Evolutionary conservation across 2,329 filamentous ascomycete genomes (phyloP).

Genomic region (Cladosporium sp.): DNA sequence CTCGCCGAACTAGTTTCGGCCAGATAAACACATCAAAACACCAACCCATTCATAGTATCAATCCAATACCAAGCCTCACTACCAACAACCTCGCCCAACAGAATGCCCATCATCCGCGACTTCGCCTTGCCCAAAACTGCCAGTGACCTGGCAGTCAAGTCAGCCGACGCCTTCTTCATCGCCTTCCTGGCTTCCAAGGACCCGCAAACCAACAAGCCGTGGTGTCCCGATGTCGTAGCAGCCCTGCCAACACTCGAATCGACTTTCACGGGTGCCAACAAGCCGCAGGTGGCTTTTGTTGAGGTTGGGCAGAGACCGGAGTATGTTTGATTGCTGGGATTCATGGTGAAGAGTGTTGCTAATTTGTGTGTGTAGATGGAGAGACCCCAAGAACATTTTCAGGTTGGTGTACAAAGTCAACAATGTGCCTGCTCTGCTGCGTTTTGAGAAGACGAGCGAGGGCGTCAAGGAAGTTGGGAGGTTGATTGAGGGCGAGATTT

Average conservation of each 20-base stretch:
- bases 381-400: conserved; percentile 20
- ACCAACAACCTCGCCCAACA: background rate
- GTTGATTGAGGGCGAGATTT: conserved; percentile 25
- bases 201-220: conserved; percentile 21
- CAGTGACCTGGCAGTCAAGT: background rate
- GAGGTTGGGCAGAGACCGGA: conserved; percentile 25
- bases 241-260: conserved; percentile 22
- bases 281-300: conserved; percentile 23
- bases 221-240: conserved; percentile 27
- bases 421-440: conserved; percentile 23
- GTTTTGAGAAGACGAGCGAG: conserved; percentile 19
- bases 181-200: conserved; percentile 25
- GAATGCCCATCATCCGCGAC: conserved; percentile 20
- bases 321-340: conserved; percentile 11
- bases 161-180: conserved; percentile 21
- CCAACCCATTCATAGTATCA: background rate
- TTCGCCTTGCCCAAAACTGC: conserved; percentile 10
- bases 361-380: conserved; percentile 21
- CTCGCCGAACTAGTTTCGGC: background rate
- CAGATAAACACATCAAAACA: background rate
- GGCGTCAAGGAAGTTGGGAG: conserved; percentile 22
- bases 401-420: conserved; percentile 19
- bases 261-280: conserved; percentile 19
- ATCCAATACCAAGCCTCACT: background rate
- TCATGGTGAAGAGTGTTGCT: background rate